These are phyloP conservation scores for Aureobasidium leucospermi DNA, from an alignment of 2,329 filamentous ascomycete species.

Conservation along the genomic window DNA sequence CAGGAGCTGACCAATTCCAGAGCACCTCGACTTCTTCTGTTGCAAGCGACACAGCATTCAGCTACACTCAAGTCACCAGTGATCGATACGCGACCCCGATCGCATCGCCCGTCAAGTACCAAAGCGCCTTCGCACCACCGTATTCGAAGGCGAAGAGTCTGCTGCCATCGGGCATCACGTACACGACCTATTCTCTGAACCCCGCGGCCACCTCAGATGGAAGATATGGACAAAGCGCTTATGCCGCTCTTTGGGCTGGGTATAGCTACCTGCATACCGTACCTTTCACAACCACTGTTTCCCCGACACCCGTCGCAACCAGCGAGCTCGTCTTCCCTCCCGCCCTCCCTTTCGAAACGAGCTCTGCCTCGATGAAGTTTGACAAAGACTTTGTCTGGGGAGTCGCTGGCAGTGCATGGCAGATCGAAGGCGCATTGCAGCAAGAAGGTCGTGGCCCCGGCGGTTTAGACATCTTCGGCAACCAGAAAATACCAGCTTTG, in stretches of 20 bases:
- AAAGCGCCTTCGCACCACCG: not conserved
- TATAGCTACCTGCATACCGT: not conserved
- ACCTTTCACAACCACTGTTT: constrained; percentile 40
- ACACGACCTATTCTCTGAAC: constrained; percentile 1
- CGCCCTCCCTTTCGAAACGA: no score
- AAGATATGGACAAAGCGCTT: constrained; percentile 33
- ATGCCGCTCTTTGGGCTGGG: constrained; percentile 22
- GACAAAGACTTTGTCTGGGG: no score
- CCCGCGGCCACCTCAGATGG: not conserved
- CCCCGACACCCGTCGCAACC: constrained; percentile 47
- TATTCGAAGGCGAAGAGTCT: not conserved
- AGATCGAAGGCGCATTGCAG: no score
- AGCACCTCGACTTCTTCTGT: no score
- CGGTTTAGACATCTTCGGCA: no score
- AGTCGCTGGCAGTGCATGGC: no score
- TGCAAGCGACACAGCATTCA: not conserved
- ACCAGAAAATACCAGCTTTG: no score
- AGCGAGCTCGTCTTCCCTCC: constrained; percentile 47
- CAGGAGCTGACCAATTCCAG: no score
- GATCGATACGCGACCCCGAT: not conserved
- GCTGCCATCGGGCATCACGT: not conserved
- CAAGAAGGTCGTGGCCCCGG: no score
- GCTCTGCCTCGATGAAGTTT: constrained; percentile 25
- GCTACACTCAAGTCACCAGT: not conserved
- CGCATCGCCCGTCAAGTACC: not conserved